These are phyloP conservation scores for Arachis monticola DNA, from an alignment of 331 rosid genomes.

Conservation along the genomic window DNA sequence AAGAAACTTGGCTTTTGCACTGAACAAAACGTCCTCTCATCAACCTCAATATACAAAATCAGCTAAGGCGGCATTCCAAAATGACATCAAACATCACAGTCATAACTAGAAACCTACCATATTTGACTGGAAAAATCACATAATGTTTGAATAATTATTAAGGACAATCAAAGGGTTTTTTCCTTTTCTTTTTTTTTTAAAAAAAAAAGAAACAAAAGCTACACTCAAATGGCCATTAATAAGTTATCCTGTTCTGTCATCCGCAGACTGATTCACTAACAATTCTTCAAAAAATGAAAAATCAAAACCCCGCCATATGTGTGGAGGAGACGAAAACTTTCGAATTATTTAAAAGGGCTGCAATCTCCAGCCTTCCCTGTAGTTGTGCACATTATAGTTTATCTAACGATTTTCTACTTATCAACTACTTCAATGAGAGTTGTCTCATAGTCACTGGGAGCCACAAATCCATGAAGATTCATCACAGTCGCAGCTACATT, in stretches of 20 bases:
- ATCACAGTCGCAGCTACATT: conserved; percentile 98
- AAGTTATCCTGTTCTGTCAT: conserved; percentile 34
- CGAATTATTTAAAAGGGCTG: conserved; percentile 50
- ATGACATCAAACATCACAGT: background rate
- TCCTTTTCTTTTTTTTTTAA: too few species aligned
- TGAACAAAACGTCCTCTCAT: conserved; percentile 13
- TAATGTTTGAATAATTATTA: background rate
- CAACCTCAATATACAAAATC: background rate
- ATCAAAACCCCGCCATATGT: conserved; percentile 38
- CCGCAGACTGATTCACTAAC: conserved; percentile 35
- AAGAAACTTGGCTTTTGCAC: too few species aligned
- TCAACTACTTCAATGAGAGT: conserved; percentile 83
- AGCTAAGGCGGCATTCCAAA: background rate
- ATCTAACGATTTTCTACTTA: conserved; percentile 38
- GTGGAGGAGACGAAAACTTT: conserved; percentile 32
- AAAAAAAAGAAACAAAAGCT: background rate
- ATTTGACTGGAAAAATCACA: background rate
- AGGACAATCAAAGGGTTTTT: background rate
- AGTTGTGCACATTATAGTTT: conserved; percentile 20
- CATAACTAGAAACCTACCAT: conserved; percentile 7
- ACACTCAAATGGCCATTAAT: conserved; percentile 31
- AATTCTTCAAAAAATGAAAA: background rate
- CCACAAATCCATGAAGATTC: conserved; percentile 90
- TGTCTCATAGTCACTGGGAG: conserved; percentile 89
- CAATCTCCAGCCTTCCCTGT: conserved; percentile 16